A percentile compares a stretch with the other conserved stretches of the same genome.
Conservation (phyloP, 495 filamentous ascomycete genomes). For the Poronia punctata region DNA sequence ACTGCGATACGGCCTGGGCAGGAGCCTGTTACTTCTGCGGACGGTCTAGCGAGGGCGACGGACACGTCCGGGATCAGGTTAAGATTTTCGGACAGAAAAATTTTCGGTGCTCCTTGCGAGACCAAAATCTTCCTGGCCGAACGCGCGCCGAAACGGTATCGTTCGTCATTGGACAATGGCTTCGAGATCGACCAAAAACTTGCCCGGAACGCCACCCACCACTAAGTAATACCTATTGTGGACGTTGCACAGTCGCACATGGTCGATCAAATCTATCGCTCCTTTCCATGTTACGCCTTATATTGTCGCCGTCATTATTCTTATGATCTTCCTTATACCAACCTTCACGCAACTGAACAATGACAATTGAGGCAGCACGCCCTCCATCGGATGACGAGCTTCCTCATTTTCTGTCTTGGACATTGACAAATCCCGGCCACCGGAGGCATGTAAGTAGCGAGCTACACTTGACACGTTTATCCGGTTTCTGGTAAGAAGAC, state of each 20-base stretch:
- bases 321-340: too few species aligned
- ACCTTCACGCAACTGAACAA: not conserved
- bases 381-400: constrained; percentile 2
- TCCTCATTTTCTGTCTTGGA: not conserved
- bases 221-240: not conserved
- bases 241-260: not conserved
- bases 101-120: constrained; percentile 5
- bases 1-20: too few species aligned
- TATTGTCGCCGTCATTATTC: too few species aligned
- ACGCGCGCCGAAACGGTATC: constrained; percentile 5
- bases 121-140: constrained; percentile 7
- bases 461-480: too few species aligned
- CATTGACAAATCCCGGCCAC: not conserved
- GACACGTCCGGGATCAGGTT: constrained; percentile 5
- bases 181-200: constrained; percentile 8
- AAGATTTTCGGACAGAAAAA: constrained; percentile 10
- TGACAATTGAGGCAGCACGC: too few species aligned
- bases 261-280: too few species aligned
- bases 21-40: too few species aligned
- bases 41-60: not conserved
- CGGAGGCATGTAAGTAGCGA: not conserved
- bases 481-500: too few species aligned
- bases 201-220: constrained; percentile 4
- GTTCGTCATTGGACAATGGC: constrained; percentile 12
- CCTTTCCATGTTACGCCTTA: too few species aligned